Evolutionary conservation across 2,329 filamentous ascomycete genomes (phyloP).

Genomic region (Xylaria sp.): DNA sequence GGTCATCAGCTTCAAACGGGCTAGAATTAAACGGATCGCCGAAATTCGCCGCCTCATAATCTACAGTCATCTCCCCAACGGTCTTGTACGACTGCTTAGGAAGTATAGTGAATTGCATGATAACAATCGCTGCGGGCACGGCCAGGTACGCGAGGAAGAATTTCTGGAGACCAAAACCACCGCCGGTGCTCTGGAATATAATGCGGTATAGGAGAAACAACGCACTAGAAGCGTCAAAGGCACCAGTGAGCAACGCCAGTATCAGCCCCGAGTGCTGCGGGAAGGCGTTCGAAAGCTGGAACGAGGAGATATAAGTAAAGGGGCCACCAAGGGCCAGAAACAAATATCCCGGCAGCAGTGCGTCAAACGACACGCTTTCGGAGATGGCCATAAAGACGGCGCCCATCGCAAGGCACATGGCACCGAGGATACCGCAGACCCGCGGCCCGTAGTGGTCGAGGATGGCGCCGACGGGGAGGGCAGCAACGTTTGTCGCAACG

Average conservation of each 20-base stretch:
- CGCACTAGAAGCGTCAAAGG: conserved; percentile 85
- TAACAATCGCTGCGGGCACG: conserved; percentile 74
- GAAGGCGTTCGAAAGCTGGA: conserved; percentile 87
- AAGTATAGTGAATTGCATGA: conserved; percentile 77
- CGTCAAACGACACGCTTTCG: conserved; percentile 74
- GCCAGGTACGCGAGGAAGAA: conserved; percentile 80
- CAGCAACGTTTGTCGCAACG: conserved; percentile 87
- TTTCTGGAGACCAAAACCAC: conserved; percentile 68
- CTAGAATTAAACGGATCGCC: conserved; percentile 48
- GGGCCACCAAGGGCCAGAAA: conserved; percentile 82
- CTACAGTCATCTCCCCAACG: conserved; percentile 81
- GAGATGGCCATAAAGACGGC: conserved; percentile 78
- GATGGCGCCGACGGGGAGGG: conserved; percentile 85
- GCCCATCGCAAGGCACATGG: conserved; percentile 75
- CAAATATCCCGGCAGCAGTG: conserved; percentile 77
- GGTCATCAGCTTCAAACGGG: conserved; percentile 59
- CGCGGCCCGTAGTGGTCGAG: conserved; percentile 85
- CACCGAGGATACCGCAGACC: conserved; percentile 77
- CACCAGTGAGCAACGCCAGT: conserved; percentile 80
- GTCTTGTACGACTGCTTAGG: conserved; percentile 84
- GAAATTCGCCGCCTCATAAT: conserved; percentile 67
- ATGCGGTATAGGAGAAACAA: conserved; percentile 80
- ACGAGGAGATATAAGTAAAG: conserved; percentile 84
- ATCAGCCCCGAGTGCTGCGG: conserved; percentile 82
- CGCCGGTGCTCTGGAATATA: conserved; percentile 69